A percentile compares a stretch with the other conserved stretches of the same genome.
Conservation (phyloP, 257 asterid species). For the Apocynum venetum region DNA sequence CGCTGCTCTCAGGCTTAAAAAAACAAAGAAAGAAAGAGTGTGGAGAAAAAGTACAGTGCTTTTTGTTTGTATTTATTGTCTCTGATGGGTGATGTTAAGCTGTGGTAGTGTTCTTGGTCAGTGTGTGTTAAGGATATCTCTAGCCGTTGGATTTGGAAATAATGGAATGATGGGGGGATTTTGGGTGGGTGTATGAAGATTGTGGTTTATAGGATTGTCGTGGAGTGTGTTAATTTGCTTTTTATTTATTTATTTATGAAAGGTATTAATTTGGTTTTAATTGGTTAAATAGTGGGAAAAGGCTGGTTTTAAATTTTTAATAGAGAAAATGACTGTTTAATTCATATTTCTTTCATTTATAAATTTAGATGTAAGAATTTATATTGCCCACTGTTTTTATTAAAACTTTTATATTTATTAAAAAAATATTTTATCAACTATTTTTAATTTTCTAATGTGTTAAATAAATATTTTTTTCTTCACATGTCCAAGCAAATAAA, state of each 20-base stretch:
- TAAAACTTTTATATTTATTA: too few relatives aligned
- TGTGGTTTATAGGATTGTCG: background rate
- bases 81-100: background rate
- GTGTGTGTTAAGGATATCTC: background rate
- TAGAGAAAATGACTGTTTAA: too few relatives aligned
- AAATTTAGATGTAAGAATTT: too few relatives aligned
- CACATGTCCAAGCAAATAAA: too few relatives aligned
- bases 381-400: too few relatives aligned
- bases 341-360: too few relatives aligned
- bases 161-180: background rate
- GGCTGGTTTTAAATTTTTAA: too few relatives aligned
- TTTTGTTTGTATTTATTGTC: constrained; percentile 1
- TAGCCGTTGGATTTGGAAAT: background rate
- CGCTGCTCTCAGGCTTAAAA: background rate
- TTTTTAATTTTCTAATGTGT: too few relatives aligned
- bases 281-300: too few relatives aligned
- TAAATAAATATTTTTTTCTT: too few relatives aligned
- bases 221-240: background rate
- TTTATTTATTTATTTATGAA: too few relatives aligned
- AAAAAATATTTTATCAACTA: too few relatives aligned
- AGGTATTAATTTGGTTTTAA: background rate
- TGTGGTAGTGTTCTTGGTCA: background rate
- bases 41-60: constrained; percentile 10
- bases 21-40: constrained; percentile 9
- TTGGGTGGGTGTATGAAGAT: background rate